These are phyloP conservation scores for Leccinum variabile DNA, from an alignment of 1,284 basidiomycete genomes.

Conservation along the genomic window DNA sequence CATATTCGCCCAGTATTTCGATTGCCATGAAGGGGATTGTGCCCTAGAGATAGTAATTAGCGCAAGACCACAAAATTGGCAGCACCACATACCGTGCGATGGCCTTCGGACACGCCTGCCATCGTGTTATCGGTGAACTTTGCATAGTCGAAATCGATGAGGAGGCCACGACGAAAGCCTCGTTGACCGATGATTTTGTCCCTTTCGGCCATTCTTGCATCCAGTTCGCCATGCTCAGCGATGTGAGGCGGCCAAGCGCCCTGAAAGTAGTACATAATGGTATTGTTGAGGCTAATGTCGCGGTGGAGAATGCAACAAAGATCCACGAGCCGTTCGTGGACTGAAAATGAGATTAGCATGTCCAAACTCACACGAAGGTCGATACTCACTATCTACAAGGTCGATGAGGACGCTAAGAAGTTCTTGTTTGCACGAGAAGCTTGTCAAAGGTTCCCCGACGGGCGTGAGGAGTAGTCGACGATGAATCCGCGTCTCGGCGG, in stretches of 20 bases:
- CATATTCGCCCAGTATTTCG: not conserved
- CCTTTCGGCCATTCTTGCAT: not conserved
- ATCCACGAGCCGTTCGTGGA: not conserved
- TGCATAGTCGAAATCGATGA: not conserved
- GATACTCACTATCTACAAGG: not conserved
- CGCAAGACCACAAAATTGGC: not conserved
- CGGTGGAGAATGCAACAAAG: not conserved
- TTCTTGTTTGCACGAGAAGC: not conserved
- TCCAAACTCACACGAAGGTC: not conserved
- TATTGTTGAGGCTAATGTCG: not conserved
- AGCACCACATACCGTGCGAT: not conserved
- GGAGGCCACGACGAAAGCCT: not conserved
- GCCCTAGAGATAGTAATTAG: not conserved
- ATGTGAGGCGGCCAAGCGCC: not conserved
- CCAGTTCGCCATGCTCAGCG: not conserved
- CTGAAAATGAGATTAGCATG: not conserved
- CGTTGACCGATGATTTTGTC: not conserved
- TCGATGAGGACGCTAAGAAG: not conserved
- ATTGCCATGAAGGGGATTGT: not conserved
- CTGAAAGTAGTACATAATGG: not conserved
- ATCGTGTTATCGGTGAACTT: not conserved
- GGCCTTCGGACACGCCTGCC: not conserved
- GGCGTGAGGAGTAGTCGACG: not conserved
- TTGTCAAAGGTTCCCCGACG: not conserved
- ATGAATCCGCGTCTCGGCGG: not conserved